Evolutionary conservation across 2,329 filamentous ascomycete species (phyloP).

Genomic region (Laburnicola sp.): DNA sequence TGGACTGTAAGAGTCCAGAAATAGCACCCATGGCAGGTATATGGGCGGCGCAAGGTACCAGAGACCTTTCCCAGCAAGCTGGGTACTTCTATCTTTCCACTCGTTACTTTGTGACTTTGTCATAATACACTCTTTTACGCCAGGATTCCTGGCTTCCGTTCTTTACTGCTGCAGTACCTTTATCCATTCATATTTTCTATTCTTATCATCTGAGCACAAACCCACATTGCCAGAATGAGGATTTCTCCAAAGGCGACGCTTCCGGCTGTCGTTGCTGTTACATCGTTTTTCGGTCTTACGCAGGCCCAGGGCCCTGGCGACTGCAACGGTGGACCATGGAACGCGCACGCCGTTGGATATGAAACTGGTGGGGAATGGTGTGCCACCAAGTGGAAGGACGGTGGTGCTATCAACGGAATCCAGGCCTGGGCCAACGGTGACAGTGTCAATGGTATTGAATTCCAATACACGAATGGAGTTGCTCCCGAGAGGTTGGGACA

Average conservation of each 20-base stretch:
- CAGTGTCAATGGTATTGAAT: slow-evolving; percentile 8
- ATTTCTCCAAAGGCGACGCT: not conserved
- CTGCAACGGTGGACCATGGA: slow-evolving; percentile 5
- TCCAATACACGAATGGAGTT: slow-evolving; percentile 9
- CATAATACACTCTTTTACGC: slow-evolving; percentile 3
- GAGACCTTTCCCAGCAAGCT: not conserved
- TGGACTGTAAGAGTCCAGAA: not conserved
- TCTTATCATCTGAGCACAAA: not conserved
- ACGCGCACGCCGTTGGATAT: slow-evolving; percentile 2
- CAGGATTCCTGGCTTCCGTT: slow-evolving; percentile 1
- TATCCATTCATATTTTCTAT: not conserved
- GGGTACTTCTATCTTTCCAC: not conserved
- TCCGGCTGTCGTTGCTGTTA: not conserved
- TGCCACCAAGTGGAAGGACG: slow-evolving; percentile 7
- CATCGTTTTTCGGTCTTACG: not conserved
- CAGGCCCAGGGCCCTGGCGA: slow-evolving; percentile 5
- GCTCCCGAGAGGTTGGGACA: slow-evolving; percentile 1
- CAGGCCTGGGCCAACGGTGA: slow-evolving; percentile 7
- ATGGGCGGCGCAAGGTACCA: not conserved
- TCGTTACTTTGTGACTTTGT: slow-evolving; percentile 5
- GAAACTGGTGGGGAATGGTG: slow-evolving; percentile 4
- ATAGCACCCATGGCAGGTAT: not conserved
- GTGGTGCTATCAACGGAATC: slow-evolving; percentile 6
- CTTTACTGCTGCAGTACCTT: not conserved
- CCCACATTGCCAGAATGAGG: not conserved